Evolutionary conservation across 1,139 yeast genomes (phyloP).

Genomic region (Magnusiomyces sp.): DNA sequence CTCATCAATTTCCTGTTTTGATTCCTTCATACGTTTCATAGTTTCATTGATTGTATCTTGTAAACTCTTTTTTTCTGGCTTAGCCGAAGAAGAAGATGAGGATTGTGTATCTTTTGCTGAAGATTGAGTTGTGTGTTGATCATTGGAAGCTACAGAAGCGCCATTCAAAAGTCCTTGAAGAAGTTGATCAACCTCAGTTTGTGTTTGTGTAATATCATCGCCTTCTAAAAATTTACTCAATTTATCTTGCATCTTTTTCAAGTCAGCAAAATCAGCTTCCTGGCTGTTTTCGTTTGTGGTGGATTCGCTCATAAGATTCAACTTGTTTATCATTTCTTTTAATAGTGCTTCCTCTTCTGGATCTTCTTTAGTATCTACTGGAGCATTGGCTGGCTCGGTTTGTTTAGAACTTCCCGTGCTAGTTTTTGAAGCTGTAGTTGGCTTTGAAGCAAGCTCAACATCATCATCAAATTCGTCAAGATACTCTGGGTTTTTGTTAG

Average conservation of each 20-base stretch:
- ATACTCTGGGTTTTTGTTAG: conserved; percentile 20
- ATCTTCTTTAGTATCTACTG: conserved; percentile 39
- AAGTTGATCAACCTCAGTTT: too few relatives aligned
- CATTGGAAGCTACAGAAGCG: conserved; percentile 2
- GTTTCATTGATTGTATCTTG: conserved; percentile 77
- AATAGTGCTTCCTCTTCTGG: conserved; percentile 55
- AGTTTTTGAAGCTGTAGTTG: conserved; percentile 3
- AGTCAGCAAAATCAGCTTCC: too few relatives aligned
- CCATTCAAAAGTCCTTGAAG: conserved; percentile 3
- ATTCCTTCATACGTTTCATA: conserved; percentile 55
- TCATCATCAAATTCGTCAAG: conserved; percentile 53
- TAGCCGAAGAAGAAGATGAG: conserved; percentile 1
- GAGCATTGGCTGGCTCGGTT: conserved; percentile 12
- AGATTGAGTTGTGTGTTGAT: background rate
- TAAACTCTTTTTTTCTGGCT: conserved; percentile 35
- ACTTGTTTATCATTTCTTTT: conserved; percentile 43
- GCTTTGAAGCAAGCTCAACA: conserved; percentile 39
- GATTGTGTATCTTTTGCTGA: background rate
- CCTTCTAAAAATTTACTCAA: too few relatives aligned
- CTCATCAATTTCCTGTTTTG: conserved; percentile 49
- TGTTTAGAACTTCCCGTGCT: conserved; percentile 12
- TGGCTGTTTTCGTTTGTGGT: conserved; percentile 27
- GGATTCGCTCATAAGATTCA: conserved; percentile 21
- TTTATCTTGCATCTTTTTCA: too few relatives aligned
- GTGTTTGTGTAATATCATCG: too few relatives aligned